Conservation (phyloP, 257 asterid species). For the Gentiana macrophylla region DNA sequence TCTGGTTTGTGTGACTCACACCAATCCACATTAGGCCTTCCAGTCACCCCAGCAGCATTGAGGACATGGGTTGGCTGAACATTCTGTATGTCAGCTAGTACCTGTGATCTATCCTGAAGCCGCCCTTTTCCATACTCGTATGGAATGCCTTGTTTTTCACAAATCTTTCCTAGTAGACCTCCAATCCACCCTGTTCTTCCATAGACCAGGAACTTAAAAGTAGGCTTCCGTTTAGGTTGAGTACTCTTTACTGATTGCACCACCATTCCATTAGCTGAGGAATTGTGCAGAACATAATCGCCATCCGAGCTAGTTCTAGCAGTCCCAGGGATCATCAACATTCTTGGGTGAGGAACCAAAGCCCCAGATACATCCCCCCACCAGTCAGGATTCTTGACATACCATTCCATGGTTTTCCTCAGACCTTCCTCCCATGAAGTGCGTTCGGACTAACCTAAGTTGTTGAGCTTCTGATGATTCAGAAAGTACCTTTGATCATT, state of each 20-base stretch:
- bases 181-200: slow-evolving; percentile 64
- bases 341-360: slow-evolving; percentile 54
- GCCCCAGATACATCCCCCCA: slow-evolving; percentile 84
- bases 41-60: slow-evolving; percentile 62
- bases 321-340: slow-evolving; percentile 63
- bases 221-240: slow-evolving; percentile 19
- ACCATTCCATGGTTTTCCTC: slow-evolving; percentile 59
- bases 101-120: slow-evolving; percentile 32
- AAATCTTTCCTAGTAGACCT: slow-evolving; percentile 47
- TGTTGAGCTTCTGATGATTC: slow-evolving; percentile 53
- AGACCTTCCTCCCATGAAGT: slow-evolving; percentile 62
- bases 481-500: slow-evolving; percentile 69
- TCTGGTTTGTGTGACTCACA: slow-evolving; percentile 51
- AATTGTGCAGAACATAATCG: slow-evolving; percentile 2
- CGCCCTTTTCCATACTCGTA: slow-evolving; percentile 58
- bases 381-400: slow-evolving; percentile 48
- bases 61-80: slow-evolving; percentile 55
- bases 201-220: slow-evolving; percentile 43
- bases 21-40: slow-evolving; percentile 64
- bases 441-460: slow-evolving; percentile 49
- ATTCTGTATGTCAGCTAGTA: slow-evolving; percentile 32
- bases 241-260: slow-evolving; percentile 15
- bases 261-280: slow-evolving; percentile 15
- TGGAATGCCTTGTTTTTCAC: slow-evolving; percentile 45
- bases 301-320: slow-evolving; percentile 20